phyloP scores from a whole-genome alignment of 306 rosid species.

The Glycine soja region DNA sequence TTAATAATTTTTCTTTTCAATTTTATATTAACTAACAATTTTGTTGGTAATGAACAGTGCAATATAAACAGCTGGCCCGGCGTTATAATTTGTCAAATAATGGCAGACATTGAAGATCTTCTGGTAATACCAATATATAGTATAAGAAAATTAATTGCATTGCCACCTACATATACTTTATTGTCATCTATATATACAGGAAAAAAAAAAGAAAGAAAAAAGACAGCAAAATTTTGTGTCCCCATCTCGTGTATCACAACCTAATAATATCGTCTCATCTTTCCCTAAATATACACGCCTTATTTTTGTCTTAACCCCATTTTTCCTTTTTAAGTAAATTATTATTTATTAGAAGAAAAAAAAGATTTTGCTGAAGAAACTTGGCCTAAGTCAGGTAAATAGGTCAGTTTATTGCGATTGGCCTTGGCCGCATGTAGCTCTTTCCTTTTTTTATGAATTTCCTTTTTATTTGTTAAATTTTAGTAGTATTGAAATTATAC shows the following conservation, averaged over 20 bases:
- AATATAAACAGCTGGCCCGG: neutral
- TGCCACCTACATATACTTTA: neutral
- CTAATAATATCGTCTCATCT: neutral
- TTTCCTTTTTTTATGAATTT: neutral
- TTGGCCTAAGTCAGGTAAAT: neutral
- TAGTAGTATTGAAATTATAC: neutral
- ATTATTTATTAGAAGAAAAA: neutral
- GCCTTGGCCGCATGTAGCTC: neutral
- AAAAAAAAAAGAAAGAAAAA: neutral
- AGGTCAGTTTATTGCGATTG: neutral
- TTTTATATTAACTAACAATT: neutral
- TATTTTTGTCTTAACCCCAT: neutral
- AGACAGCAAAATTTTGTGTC: conserved; percentile 22
- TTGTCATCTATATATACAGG: neutral
- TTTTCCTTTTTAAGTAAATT: conserved; percentile 11
- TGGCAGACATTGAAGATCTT: too few relatives aligned
- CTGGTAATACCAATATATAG: too few relatives aligned
- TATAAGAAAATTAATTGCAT: too few relatives aligned
- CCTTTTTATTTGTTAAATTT: neutral
- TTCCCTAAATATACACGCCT: neutral
- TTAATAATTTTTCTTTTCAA: conserved; percentile 16
- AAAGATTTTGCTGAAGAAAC: neutral
- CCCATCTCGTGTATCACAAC: conserved; percentile 33
- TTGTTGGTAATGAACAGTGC: neutral
- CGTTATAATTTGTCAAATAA: too few relatives aligned